phyloP scores from a whole-genome alignment of 1,139 yeast species.

The Candida neerlandica region DNA sequence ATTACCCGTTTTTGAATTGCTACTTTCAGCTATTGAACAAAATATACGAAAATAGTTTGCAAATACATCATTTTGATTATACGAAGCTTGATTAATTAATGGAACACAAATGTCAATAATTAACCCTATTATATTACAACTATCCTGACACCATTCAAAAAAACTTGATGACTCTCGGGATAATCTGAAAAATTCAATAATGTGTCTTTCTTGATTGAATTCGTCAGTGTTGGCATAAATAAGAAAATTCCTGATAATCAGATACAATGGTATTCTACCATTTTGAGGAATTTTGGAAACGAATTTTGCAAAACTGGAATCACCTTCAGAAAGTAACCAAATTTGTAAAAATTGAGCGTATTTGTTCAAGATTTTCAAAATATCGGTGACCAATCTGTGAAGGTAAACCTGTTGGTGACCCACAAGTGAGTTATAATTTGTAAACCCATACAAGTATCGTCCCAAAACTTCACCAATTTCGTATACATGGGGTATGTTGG shows the following conservation, averaged over 20 bases:
- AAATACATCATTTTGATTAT: conserved; percentile 6
- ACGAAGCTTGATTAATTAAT: conserved; percentile 1
- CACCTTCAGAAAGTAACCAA: conserved; percentile 13
- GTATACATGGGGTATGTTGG: conserved; percentile 1
- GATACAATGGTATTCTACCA: conserved; percentile 9
- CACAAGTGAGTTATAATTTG: conserved; percentile 2
- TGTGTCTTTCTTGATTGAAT: conserved; percentile 6
- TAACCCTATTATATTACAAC: conserved; percentile 5
- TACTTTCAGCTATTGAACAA: conserved; percentile 7
- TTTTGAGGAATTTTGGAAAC: conserved; percentile 1
- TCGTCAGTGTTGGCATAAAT: conserved; percentile 1
- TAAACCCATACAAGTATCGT: conserved; percentile 12
- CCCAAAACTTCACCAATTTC: conserved; percentile 15
- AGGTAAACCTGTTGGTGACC: conserved; percentile 8
- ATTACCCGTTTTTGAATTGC: conserved; percentile 8
- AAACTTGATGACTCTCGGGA: conserved; percentile 10
- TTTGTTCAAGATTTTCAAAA: conserved; percentile 8
- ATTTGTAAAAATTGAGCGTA: conserved; percentile 13
- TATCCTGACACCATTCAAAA: conserved; percentile 9
- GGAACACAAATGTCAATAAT: conserved; percentile 5
- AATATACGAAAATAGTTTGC: conserved; percentile 7
- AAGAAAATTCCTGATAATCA: conserved; percentile 7
- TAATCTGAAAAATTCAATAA: conserved; percentile 11
- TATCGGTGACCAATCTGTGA: conserved; percentile 8
- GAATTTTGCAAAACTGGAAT: not conserved